phyloP scores from a whole-genome alignment of 768 basidiomycete species.

The Boletus huronensis region DNA sequence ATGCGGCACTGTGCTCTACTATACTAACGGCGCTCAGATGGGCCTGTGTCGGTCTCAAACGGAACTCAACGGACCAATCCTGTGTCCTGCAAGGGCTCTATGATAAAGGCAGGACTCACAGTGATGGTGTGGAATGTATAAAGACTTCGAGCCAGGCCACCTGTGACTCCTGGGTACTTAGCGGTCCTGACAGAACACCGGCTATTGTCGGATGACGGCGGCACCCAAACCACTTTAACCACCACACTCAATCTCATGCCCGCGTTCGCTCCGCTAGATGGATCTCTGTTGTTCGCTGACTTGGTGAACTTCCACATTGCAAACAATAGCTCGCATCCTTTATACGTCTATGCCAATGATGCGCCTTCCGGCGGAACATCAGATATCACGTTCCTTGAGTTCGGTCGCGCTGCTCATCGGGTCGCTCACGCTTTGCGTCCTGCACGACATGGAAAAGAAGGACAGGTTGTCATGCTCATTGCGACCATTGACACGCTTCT shows the following conservation, averaged over 20 bases:
- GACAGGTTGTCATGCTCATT: slow-evolving; percentile 31
- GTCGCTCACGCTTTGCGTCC: slow-evolving; percentile 27
- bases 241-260: background rate
- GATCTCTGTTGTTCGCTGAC: slow-evolving; percentile 19
- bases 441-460: slow-evolving; percentile 15
- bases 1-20: background rate
- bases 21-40: background rate
- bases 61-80: background rate
- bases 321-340: slow-evolving; percentile 11
- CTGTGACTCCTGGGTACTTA: too few species aligned
- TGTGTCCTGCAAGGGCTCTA: background rate
- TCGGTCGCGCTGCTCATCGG: slow-evolving; percentile 31
- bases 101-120: background rate
- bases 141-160: background rate
- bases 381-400: slow-evolving; percentile 23
- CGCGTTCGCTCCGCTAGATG: slow-evolving; percentile 16
- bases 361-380: slow-evolving; percentile 5
- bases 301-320: slow-evolving; percentile 23
- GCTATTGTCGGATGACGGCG: too few species aligned
- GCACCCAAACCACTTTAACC: background rate
- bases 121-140: background rate
- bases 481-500: slow-evolving; percentile 31
- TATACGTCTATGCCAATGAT: slow-evolving; percentile 17
- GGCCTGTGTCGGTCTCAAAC: background rate
- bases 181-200: too few species aligned